These are phyloP conservation scores for Fusarium solani-melongenae DNA, from an alignment of 2,329 filamentous ascomycete species.

Conservation along the genomic window DNA sequence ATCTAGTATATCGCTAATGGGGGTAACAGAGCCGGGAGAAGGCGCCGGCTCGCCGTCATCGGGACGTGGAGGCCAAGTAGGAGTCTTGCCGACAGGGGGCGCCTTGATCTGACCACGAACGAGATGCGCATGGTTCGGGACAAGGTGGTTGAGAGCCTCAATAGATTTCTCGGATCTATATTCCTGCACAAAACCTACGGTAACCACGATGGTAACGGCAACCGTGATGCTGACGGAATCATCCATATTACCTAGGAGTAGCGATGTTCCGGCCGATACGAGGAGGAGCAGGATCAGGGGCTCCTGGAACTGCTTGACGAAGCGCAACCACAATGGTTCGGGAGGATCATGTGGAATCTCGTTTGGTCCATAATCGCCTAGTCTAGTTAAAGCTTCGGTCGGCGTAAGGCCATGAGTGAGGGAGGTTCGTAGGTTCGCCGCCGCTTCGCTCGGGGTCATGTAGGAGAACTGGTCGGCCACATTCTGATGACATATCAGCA, in stretches of 20 bases:
- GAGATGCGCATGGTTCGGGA: constrained; percentile 96
- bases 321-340: constrained; percentile 94
- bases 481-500: constrained; percentile 51
- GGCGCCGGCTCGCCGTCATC: constrained; percentile 57
- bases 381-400: constrained; percentile 81
- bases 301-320: constrained; percentile 96
- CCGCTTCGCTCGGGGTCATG: constrained; percentile 82
- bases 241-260: constrained; percentile 92
- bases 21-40: constrained; percentile 63
- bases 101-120: constrained; percentile 70
- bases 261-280: constrained; percentile 86
- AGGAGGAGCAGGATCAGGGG: constrained; percentile 93
- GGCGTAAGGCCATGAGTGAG: constrained; percentile 83
- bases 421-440: constrained; percentile 83
- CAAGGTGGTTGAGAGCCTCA: constrained; percentile 91
- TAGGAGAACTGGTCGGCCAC: constrained; percentile 71
- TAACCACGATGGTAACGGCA: constrained; percentile 96
- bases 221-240: constrained; percentile 96
- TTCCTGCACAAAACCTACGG: constrained; percentile 96
- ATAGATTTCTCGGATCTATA: constrained; percentile 98
- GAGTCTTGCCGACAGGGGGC: constrained; percentile 47
- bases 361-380: constrained; percentile 87
- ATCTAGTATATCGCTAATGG: constrained; percentile 73
- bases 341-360: constrained; percentile 94
- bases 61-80: constrained; percentile 61